These are phyloP conservation scores for rapeseed (Brassica napus) DNA, from an alignment of 345 rosid species.

Conservation along the genomic window Da-Ae NC_063443.1:907001-907500, in stretches of 20 bases:
- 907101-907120: conserved; percentile 81
- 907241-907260: conserved; percentile 99
- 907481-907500: conserved; percentile 97
- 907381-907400: conserved; percentile 95
- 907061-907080: conserved; percentile 98
- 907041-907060: conserved; percentile 72
- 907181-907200: conserved; percentile 67
- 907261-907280: conserved; percentile 99
- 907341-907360: conserved; percentile 88
- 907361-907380: conserved; percentile 99
- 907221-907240: conserved; percentile 85
- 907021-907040: conserved; percentile 82
- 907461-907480: conserved; percentile 95
- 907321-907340: conserved; percentile 97
- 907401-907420: conserved; percentile 79
- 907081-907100: conserved; percentile 94
- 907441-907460: conserved; percentile 92
- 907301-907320: conserved; percentile 98
- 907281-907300: conserved; percentile 87
- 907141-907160: conserved; percentile 96
- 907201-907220: conserved; percentile 60
- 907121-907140: conserved; percentile 98
- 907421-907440: conserved; percentile 84
- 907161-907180: conserved; percentile 73
- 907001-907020: conserved; percentile 98